A percentile compares a stretch with the other conserved stretches of the same genome.
phyloP scores from a whole-genome alignment of 352 stramenopile genomes.

The Pythium sp. region DNA sequence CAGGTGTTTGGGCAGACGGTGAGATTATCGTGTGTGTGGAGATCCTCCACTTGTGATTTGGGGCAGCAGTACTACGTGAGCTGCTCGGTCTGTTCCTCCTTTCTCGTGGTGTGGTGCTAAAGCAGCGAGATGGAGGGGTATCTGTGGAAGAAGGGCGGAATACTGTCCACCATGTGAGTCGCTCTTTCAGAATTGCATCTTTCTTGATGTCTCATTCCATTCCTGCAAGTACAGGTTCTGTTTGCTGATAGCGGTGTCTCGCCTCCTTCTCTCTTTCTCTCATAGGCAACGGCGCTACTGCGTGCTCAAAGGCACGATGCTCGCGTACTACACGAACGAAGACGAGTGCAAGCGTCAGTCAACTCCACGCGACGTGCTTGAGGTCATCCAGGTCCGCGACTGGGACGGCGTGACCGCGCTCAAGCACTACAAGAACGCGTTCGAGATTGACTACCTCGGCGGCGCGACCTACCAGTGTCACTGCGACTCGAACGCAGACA shows the following conservation, averaged over 20 bases:
- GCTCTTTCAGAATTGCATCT: neutral
- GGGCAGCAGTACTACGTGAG: neutral
- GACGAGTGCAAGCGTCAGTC: conserved; percentile 45
- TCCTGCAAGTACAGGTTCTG: neutral
- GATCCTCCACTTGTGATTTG: neutral
- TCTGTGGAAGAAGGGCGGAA: conserved; percentile 43
- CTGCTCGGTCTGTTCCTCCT: neutral
- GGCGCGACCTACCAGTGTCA: conserved; percentile 53
- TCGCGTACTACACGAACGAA: conserved; percentile 52
- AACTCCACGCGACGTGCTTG: conserved; percentile 55
- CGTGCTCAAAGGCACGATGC: conserved; percentile 78
- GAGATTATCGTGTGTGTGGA: neutral
- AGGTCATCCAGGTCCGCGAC: conserved; percentile 47
- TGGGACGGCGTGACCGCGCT: conserved; percentile 28
- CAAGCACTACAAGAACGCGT: conserved; percentile 16
- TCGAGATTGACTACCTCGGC: conserved; percentile 36
- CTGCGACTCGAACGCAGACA: conserved; percentile 51
- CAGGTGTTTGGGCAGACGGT: too few species aligned
- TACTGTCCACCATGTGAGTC: conserved; percentile 48
- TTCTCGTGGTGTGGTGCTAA: neutral
- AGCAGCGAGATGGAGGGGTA: conserved; percentile 35
- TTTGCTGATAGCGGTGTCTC: neutral
- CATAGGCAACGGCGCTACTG: conserved; percentile 66
- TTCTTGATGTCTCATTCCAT: neutral
- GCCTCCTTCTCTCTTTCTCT: neutral